phyloP scores from a whole-genome alignment of 305 asterid genomes.

The Salvia sclarea region DNA sequence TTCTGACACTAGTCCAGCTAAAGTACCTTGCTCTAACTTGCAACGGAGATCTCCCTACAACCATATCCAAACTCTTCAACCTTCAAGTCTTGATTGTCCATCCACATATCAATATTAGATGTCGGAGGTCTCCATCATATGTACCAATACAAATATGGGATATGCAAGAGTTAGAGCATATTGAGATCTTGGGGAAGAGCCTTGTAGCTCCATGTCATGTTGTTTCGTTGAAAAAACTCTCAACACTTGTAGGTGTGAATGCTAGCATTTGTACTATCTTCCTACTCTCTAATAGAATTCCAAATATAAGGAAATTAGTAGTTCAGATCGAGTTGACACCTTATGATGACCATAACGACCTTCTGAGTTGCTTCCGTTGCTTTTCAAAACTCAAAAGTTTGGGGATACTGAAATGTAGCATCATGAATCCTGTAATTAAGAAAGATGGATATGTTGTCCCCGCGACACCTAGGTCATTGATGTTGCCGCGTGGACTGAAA shows the following conservation, averaged over 20 bases:
- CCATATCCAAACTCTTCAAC: too few relatives aligned
- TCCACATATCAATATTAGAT: too few relatives aligned
- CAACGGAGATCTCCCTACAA: too few relatives aligned
- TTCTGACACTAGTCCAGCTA: background rate
- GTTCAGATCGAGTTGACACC: background rate
- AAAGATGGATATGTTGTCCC: background rate
- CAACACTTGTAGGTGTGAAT: background rate
- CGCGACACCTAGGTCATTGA: background rate
- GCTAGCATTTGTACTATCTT: too few relatives aligned
- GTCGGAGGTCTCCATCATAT: too few relatives aligned
- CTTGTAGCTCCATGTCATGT: background rate
- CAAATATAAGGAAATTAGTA: background rate
- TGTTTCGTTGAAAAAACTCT: background rate
- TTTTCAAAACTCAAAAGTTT: background rate
- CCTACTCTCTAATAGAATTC: background rate
- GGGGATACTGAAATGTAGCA: background rate
- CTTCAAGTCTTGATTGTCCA: too few relatives aligned
- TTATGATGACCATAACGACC: too few relatives aligned
- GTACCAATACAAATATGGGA: too few relatives aligned
- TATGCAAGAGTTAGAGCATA: too few relatives aligned
- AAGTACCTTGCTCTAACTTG: slow-evolving; percentile 25
- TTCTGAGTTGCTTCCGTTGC: background rate
- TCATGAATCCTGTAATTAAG: too few relatives aligned
- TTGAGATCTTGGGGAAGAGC: too few relatives aligned
- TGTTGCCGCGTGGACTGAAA: background rate